Evolutionary conservation across 116 monocot species (phyloP).

Genomic region (Iris pallida): DNA sequence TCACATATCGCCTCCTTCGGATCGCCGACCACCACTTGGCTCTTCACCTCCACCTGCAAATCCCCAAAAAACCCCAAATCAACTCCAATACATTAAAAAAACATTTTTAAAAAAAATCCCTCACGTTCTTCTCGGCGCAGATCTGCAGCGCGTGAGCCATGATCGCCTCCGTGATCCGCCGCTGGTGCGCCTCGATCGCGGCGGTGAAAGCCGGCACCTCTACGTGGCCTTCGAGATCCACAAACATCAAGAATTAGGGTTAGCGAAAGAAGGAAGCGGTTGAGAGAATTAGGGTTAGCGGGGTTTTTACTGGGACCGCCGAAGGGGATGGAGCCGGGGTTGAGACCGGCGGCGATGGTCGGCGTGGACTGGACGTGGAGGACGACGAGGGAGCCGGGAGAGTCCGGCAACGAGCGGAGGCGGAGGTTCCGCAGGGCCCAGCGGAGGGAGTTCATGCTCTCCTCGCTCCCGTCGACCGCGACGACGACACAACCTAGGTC

Average conservation of each 20-base stretch:
- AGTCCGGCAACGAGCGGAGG: conserved; percentile 24
- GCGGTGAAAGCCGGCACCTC: conserved; percentile 90
- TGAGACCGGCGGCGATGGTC: conserved; percentile 71
- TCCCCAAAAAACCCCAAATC: background rate
- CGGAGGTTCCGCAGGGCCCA: conserved; percentile 88
- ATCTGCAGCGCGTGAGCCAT: conserved; percentile 63
- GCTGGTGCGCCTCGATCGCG: conserved; percentile 90
- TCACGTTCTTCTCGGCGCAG: conserved; percentile 70
- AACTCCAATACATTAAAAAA: too few species aligned
- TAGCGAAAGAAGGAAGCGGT: background rate
- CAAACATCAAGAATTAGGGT: background rate
- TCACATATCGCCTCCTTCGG: conserved; percentile 86
- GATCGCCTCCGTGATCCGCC: conserved; percentile 82
- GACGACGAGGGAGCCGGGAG: conserved; percentile 39
- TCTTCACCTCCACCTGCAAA: conserved; percentile 54
- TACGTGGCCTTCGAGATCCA: conserved; percentile 30
- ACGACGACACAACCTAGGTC: conserved; percentile 76
- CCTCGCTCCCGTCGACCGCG: conserved; percentile 83
- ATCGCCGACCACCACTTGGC: conserved; percentile 74
- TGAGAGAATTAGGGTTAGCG: background rate
- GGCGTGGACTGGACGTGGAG: conserved; percentile 83
- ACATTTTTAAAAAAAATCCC: background rate
- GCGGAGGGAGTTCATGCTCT: conserved; percentile 85
- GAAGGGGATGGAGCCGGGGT: conserved; percentile 83
- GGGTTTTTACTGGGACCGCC: conserved; percentile 66